Evolutionary conservation across 2,329 filamentous ascomycete genomes (phyloP).

Genomic region (Neofusicoccum cordaticola): DNA sequence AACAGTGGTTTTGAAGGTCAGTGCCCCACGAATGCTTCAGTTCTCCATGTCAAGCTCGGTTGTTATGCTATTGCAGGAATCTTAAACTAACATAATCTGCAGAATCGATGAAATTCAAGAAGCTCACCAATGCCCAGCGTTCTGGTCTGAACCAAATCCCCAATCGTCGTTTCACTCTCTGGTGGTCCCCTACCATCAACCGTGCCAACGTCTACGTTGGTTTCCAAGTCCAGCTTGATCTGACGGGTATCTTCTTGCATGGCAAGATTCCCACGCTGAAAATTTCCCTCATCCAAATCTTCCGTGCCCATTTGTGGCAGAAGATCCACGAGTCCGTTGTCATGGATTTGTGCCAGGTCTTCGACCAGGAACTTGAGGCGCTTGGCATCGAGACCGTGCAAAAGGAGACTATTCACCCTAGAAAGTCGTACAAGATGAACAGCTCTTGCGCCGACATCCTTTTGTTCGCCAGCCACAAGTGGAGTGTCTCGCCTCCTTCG

Average conservation of each 20-base stretch:
- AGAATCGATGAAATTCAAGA: constrained; percentile 92
- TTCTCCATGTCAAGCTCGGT: no score
- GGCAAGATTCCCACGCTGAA: constrained; percentile 98
- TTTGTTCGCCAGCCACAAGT: constrained; percentile 95
- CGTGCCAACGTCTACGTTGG: constrained; percentile 96
- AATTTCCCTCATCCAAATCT: constrained; percentile 97
- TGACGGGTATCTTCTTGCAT: constrained; percentile 98
- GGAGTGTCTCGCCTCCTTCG: constrained; percentile 94
- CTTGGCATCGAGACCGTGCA: constrained; percentile 96
- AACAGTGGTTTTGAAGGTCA: no score
- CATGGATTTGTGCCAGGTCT: constrained; percentile 98
- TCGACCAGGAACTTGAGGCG: constrained; percentile 94
- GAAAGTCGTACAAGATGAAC: constrained; percentile 99
- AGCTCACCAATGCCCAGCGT: constrained; percentile 93
- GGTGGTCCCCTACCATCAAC: constrained; percentile 89
- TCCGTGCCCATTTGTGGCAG: constrained; percentile 99
- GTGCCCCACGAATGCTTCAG: no score
- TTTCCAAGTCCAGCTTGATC: constrained; percentile 97
- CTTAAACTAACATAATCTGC: no score
- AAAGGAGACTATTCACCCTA: constrained; percentile 97
- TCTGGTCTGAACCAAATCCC: constrained; percentile 98
- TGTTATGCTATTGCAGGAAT: no score
- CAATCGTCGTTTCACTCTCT: constrained; percentile 95
- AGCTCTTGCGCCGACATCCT: constrained; percentile 97
- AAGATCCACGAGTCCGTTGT: constrained; percentile 99